These are phyloP conservation scores for Solanum clarkiae DNA, from an alignment of 257 asterid genomes.

Conservation along the genomic window DNA sequence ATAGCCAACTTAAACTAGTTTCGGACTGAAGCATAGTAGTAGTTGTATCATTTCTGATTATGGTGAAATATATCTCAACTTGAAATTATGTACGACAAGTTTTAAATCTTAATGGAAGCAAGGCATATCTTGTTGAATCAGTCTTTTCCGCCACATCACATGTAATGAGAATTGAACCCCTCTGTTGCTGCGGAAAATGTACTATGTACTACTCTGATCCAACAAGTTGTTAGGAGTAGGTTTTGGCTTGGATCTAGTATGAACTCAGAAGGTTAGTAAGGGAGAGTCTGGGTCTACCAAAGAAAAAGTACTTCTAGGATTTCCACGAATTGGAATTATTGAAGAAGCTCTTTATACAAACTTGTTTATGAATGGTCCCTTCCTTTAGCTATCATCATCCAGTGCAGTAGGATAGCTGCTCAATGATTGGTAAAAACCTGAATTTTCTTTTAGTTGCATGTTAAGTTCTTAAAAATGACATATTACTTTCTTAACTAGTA, in stretches of 20 bases:
- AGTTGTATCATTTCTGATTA: background rate
- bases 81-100: background rate
- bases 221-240: background rate
- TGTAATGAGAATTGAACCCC: background rate
- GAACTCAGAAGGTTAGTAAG: background rate
- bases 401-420: background rate
- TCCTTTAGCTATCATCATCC: background rate
- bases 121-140: background rate
- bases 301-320: background rate
- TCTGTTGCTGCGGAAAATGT: background rate
- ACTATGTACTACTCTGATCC: background rate
- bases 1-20: background rate
- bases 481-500: background rate
- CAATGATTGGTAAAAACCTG: background rate
- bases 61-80: background rate
- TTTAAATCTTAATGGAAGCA: background rate
- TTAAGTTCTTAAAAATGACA: background rate
- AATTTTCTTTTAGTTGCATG: background rate
- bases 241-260: background rate
- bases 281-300: background rate
- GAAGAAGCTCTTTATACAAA: background rate
- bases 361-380: background rate
- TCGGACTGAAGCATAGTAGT: background rate
- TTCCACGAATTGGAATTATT: background rate
- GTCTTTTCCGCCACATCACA: background rate